Evolutionary conservation across 1,139 yeast species (phyloP), one percentile per base, ranked within the genome.

Genomic region (Taiozyma sp.): DNA sequence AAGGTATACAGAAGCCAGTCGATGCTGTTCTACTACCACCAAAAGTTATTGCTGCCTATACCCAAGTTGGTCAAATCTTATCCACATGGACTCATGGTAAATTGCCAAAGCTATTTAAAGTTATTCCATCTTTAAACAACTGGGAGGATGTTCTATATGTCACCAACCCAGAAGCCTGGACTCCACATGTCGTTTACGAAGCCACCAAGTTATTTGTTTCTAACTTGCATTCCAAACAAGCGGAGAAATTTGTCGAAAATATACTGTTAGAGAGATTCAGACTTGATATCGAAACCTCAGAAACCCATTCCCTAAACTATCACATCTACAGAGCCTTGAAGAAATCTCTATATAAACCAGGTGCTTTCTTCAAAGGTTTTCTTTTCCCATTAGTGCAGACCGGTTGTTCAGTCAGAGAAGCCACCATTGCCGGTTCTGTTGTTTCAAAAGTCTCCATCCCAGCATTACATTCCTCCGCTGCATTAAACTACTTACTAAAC

Each of bases 111-210:
- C 80, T 96, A 41, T 93, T 93, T 76, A 93, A 93, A 67, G 96
- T 93, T 53, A 80, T 95, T 54, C 99, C 99, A 40, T 81, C 96
- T 8, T 77, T 93, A 59, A 84, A 81, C 60, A 92, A 92, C 70
- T 93, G 99, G 99, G 91, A 91, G 67, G 98, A 93, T 68, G 87
- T 95, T 39, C 73, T 93, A 42, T 92, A 84, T 63, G 97, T 93
- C 30, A 92, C 99, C 3, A 83, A 89, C 60, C 99, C 99, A 12
- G 90, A 83, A 55, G 73, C 76, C 32, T 93, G 99, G 99, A 88
- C 98, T 8, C 93, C 97, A n/a, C 95, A 92, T 65, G 97, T 96
- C 3, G 84, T 87, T 2, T 93, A 87, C 65, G 98, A 95, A 68
- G 99, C 97, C 4, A 90, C 99, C 12, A 89, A 91, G 67, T 73